Percentiles rank a stretch among this genome's conserved stretches.
Conservation (phyloP, 202 grass and related monocot species). For the Digitaria exilis region DNA sequence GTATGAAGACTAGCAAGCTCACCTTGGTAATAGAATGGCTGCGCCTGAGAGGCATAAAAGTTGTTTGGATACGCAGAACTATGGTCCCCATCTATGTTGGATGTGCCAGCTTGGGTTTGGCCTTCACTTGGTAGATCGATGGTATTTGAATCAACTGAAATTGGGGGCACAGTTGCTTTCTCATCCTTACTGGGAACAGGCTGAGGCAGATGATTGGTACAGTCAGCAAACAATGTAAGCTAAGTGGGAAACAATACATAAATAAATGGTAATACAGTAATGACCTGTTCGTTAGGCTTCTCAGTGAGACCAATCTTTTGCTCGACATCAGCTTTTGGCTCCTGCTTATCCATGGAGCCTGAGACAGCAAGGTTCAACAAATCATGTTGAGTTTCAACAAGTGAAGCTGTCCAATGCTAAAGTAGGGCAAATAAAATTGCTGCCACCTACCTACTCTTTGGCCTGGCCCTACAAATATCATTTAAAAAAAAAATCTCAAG, state of each 20-base stretch:
- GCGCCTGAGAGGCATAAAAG: slow-evolving; percentile 66
- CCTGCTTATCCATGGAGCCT: slow-evolving; percentile 68
- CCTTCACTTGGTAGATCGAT: slow-evolving; percentile 58
- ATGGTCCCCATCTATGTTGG: slow-evolving; percentile 50
- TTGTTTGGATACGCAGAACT: slow-evolving; percentile 55
- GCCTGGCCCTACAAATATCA: neutral
- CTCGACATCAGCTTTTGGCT: slow-evolving; percentile 53
- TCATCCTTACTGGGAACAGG: slow-evolving; percentile 62
- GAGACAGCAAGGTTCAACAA: slow-evolving; percentile 21
- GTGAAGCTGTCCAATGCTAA: neutral
- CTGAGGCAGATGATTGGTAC: slow-evolving; percentile 36
- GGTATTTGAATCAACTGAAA: slow-evolving; percentile 57
- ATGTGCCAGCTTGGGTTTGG: slow-evolving; percentile 56
- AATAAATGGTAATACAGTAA: slow-evolving; percentile 26
- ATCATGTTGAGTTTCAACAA: slow-evolving; percentile 9
- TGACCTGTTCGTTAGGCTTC: slow-evolving; percentile 66
- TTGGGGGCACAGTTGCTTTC: slow-evolving; percentile 45
- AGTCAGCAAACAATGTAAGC: slow-evolving; percentile 9
- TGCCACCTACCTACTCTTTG: neutral
- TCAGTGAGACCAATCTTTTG: slow-evolving; percentile 50
- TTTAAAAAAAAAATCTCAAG: neutral
- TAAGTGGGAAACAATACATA: slow-evolving; percentile 6
- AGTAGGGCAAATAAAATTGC: neutral
- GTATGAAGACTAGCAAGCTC: slow-evolving; percentile 22
- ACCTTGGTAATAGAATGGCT: slow-evolving; percentile 88